These are phyloP conservation scores for Ramalina intermedia DNA, from an alignment of 495 filamentous ascomycete genomes.

Conservation along the genomic window DNA sequence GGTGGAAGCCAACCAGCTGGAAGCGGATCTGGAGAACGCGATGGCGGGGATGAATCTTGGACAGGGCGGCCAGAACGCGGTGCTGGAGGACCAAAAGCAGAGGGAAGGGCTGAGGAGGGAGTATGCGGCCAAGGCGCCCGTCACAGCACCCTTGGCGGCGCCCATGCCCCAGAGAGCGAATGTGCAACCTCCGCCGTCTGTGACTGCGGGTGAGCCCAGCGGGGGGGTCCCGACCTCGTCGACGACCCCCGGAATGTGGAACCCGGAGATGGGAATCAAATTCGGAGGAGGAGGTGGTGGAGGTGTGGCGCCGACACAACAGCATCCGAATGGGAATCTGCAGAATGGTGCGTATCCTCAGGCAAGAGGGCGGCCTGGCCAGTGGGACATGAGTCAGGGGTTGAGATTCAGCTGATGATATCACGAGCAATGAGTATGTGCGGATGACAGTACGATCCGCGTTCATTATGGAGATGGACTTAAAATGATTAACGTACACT, in stretches of 20 bases:
- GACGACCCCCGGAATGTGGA: constrained; percentile 51
- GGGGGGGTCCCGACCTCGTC: constrained; percentile 20
- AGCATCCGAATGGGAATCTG: constrained; percentile 9
- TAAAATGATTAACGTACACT: no score
- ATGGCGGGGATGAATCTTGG: constrained; percentile 46
- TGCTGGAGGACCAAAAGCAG: constrained; percentile 20
- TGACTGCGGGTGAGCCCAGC: no score
- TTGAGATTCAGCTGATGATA: constrained; percentile 42
- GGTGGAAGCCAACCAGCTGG: constrained; percentile 64
- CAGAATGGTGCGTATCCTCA: constrained; percentile 16
- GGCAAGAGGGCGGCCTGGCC: constrained; percentile 8
- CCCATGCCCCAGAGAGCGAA: constrained; percentile 36
- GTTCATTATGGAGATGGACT: no score
- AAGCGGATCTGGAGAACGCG: constrained; percentile 52
- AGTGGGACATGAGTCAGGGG: constrained; percentile 50
- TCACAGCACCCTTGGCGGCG: constrained; percentile 32
- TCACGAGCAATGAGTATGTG: no score
- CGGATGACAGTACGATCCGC: no score
- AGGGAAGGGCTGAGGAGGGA: constrained; percentile 18
- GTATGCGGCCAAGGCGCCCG: constrained; percentile 19
- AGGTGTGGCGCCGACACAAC: constrained; percentile 12
- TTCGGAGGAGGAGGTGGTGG: constrained; percentile 30
- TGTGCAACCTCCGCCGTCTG: constrained; percentile 34
- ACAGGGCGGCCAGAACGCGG: constrained; percentile 24
- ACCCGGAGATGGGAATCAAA: constrained; percentile 64